Conservation (phyloP, 1,139 yeast species). For the Zygosaccharomyces pseudobailii region DNA sequence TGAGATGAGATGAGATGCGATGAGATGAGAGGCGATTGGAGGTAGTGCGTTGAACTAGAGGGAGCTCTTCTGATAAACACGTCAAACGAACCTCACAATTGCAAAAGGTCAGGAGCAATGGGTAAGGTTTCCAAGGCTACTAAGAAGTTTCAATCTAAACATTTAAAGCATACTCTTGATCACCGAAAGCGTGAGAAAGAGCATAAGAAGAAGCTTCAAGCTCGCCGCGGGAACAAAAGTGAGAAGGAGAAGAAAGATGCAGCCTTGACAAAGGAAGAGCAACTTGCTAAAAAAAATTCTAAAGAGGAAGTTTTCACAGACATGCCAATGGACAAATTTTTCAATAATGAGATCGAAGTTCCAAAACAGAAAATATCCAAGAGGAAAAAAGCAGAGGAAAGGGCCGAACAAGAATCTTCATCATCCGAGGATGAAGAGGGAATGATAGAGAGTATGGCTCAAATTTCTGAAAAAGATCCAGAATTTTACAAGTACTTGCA, state of each 20-base stretch:
- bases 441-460: conserved; percentile 61
- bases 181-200: conserved; percentile 80
- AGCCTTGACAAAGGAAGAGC: conserved; percentile 35
- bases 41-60: no score
- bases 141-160: conserved; percentile 91
- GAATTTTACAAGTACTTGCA: conserved; percentile 79
- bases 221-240: conserved; percentile 44
- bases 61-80: no score
- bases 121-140: conserved; percentile 69
- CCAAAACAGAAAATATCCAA: conserved; percentile 49
- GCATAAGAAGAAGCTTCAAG: conserved; percentile 56
- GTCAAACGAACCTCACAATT: no score
- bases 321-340: conserved; percentile 76
- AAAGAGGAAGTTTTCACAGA: conserved; percentile 63
- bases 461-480: conserved; percentile 73
- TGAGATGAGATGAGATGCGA: conserved; percentile 20
- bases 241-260: conserved; percentile 32
- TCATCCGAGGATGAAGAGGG: conserved; percentile 44
- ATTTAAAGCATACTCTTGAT: conserved; percentile 78
- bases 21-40: conserved; percentile 6
- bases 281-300: conserved; percentile 30
- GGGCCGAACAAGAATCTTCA: conserved; percentile 32
- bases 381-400: conserved; percentile 23
- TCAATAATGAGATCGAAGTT: conserved; percentile 69
- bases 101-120: conserved; percentile 28